phyloP scores from a whole-genome alignment of 2,329 filamentous ascomycete species.

The Alternaria tenuissima region DNA sequence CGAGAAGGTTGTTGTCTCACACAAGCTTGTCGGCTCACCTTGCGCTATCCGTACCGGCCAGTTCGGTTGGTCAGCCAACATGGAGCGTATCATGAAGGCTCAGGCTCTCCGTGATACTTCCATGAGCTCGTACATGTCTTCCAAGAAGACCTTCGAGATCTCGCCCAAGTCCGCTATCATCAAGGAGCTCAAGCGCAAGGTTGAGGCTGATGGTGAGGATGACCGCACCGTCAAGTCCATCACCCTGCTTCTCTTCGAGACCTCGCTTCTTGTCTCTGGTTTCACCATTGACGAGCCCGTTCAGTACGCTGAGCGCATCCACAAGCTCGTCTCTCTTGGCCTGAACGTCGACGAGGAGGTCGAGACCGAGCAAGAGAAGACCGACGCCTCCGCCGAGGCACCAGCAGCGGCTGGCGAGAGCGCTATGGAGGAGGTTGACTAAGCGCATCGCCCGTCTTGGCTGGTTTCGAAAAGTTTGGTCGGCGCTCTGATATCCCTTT shows the following conservation, averaged over 20 bases:
- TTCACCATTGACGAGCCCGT: constrained; percentile 99
- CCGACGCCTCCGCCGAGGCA: constrained; percentile 61
- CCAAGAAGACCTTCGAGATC: constrained; percentile 99
- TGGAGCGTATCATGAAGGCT: constrained; percentile 99
- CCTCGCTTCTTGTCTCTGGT: constrained; percentile 95
- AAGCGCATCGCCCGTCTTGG: constrained; percentile 52
- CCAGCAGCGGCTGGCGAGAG: constrained; percentile 79
- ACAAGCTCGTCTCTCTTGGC: constrained; percentile 98
- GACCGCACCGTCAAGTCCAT: constrained; percentile 99
- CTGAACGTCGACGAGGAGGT: constrained; percentile 96
- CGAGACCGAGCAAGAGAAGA: constrained; percentile 70
- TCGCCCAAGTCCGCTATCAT: constrained; percentile 98
- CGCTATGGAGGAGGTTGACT: constrained; percentile 99
- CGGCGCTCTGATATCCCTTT: constrained; percentile 51
- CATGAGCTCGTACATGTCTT: constrained; percentile 99
- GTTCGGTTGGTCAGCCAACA: constrained; percentile 99
- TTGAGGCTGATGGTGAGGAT: constrained; percentile 95
- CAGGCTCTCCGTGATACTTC: constrained; percentile 99
- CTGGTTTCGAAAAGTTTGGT: constrained; percentile 48
- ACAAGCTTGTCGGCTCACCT: constrained; percentile 94
- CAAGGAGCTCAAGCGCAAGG: constrained; percentile 99
- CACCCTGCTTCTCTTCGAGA: constrained; percentile 98
- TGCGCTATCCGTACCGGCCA: constrained; percentile 99
- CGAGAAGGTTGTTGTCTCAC: constrained; percentile 98
- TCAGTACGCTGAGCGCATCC: constrained; percentile 97